Percentiles rank a stretch among this genome's conserved stretches.
phyloP scores from a whole-genome alignment of 2,329 filamentous ascomycete genomes.

The Fusarium dimerum region DNA sequence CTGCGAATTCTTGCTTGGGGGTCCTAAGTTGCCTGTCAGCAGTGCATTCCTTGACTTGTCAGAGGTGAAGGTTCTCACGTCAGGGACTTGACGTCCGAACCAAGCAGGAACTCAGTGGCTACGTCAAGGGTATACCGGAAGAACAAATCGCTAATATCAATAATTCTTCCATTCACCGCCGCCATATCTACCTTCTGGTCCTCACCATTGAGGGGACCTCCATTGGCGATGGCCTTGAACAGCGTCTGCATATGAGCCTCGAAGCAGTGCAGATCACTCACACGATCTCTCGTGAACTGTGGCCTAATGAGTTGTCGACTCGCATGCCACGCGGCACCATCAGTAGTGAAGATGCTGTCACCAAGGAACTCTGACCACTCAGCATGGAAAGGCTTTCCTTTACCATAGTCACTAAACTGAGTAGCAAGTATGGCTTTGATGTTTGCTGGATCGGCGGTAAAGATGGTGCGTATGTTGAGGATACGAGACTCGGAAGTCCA shows the following conservation, averaged over 20 bases:
- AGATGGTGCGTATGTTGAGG: slow-evolving; percentile 60
- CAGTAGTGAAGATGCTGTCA: slow-evolving; percentile 76
- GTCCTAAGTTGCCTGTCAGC: slow-evolving; percentile 39
- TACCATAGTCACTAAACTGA: slow-evolving; percentile 82
- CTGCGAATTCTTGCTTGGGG: slow-evolving; percentile 69
- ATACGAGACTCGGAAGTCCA: slow-evolving; percentile 64
- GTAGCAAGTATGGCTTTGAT: slow-evolving; percentile 88
- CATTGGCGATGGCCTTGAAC: slow-evolving; percentile 66
- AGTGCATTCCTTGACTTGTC: not conserved
- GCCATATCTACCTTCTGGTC: slow-evolving; percentile 64
- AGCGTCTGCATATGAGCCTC: slow-evolving; percentile 76
- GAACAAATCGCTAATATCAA: slow-evolving; percentile 76
- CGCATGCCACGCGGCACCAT: slow-evolving; percentile 76
- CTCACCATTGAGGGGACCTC: slow-evolving; percentile 58
- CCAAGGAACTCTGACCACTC: slow-evolving; percentile 78
- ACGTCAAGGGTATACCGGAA: slow-evolving; percentile 86
- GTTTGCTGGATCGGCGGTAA: slow-evolving; percentile 85
- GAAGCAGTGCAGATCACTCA: slow-evolving; percentile 79
- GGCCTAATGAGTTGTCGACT: slow-evolving; percentile 82
- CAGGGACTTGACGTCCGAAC: slow-evolving; percentile 68
- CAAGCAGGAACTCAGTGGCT: slow-evolving; percentile 83
- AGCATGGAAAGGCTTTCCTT: slow-evolving; percentile 72
- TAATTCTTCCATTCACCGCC: slow-evolving; percentile 58
- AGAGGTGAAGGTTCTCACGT: slow-evolving; percentile 39
- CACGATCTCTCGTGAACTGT: slow-evolving; percentile 82